Evolutionary conservation across 2,329 filamentous ascomycete species (phyloP), one percentile per base, ranked within the genome.

Genomic region (Thermothelomyces thermophilus): DNA sequence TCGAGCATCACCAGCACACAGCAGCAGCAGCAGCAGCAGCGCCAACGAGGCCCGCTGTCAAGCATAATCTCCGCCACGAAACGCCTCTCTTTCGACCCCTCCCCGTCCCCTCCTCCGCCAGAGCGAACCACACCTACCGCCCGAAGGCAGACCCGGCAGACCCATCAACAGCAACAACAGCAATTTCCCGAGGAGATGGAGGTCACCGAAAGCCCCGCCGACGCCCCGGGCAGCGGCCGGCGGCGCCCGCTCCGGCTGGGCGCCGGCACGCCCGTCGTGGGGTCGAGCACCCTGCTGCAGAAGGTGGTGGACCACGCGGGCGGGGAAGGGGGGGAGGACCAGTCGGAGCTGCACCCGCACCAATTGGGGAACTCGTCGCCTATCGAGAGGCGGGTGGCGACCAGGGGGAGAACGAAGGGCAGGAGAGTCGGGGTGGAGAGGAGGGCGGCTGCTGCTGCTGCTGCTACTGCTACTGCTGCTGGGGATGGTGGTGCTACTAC

Each of bases 221-320:
- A 75, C 55, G 77, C 76, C 13, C 79, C 78, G 1, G 79, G 78
- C 2, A 81, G 76, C 55, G 79, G 77, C 1, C 71, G 70, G 8
- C 66, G 76, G 42, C 69, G 71, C 22, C 68, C 61, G 3, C 60
- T 76, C 13, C 64, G 61, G 16, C 56, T 75, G 11, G 64, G 61
- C 13, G 58, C 65, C 7, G 64, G 62, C 1, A 52, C 70, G 7
- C 58, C 60, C 3, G 59, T 56, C 0, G 52, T 56, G 14, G 58
- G 53, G 35, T 73, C 69, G 3, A 73, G 69, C 19, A 63, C 66
- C 0, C 67, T 68, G n/a, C 59, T 79, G 14, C 71, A 74, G 39
- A 64, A 68, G 46, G 63, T 69, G 0, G 47, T 75, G 33, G 40
- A 39, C 16, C 33, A 14, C 19, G 58, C 54, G 5, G 40, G 53